Percentiles rank a stretch among this genome's conserved stretches.
phyloP scores from a whole-genome alignment of 169 alveolate genomes.

The Eimeria maxima region DNA sequence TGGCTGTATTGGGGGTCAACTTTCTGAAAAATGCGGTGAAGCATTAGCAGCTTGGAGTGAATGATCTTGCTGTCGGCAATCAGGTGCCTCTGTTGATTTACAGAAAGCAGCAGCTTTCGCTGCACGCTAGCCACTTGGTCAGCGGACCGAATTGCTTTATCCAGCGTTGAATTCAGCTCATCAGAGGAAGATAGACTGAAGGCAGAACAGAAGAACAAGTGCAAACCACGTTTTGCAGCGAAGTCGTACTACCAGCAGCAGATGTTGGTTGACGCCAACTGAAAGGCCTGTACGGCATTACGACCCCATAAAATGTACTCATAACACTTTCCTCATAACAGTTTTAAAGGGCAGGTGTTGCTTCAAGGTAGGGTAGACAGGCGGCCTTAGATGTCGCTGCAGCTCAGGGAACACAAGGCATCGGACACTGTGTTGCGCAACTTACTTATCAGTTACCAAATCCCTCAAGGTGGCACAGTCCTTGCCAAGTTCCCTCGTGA shows the following conservation, averaged over 20 bases:
- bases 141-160: slow-evolving; percentile 53
- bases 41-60: slow-evolving; percentile 40
- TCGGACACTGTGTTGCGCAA: not conserved
- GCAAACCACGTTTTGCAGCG: not conserved
- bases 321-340: no score
- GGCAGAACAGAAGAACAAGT: not conserved
- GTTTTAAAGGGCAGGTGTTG: no score
- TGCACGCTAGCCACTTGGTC: slow-evolving; percentile 42
- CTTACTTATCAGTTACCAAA: slow-evolving; percentile 36
- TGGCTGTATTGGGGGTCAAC: slow-evolving; percentile 37
- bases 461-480: slow-evolving; percentile 57
- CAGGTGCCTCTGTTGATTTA: slow-evolving; percentile 32
- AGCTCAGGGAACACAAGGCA: no score
- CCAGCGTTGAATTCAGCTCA: slow-evolving; percentile 51
- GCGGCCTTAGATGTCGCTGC: no score
- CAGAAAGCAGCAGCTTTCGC: slow-evolving; percentile 57
- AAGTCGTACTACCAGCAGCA: no score
- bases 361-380: no score
- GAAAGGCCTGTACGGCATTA: no score
- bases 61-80: slow-evolving; percentile 65
- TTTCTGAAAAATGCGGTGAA: slow-evolving; percentile 24
- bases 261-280: no score
- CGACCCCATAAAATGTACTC: no score
- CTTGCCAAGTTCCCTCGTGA: slow-evolving; percentile 54
- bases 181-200: slow-evolving; percentile 47